Percentiles rank a stretch among this genome's conserved stretches.
Evolutionary conservation across 2,329 filamentous ascomycete species (phyloP).

Genomic region (Chrysoporthe puriensis): DNA sequence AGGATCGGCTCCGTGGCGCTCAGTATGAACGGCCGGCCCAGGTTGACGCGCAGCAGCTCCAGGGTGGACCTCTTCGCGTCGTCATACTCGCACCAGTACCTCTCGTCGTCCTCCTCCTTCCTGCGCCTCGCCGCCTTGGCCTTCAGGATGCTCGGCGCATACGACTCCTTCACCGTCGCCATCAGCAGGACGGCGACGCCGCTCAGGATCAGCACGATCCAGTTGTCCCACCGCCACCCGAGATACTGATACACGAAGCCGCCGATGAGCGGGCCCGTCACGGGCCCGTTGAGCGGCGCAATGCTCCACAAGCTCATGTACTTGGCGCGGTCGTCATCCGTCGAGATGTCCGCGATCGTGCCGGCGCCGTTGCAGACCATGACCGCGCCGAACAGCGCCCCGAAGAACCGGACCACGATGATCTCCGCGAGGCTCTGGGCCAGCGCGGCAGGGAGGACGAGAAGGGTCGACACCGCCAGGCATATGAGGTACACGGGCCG

Average conservation of each 20-base stretch:
- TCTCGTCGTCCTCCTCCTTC: constrained; percentile 69
- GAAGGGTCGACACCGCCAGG: constrained; percentile 63
- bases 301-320: constrained; percentile 83
- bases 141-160: constrained; percentile 71
- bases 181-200: constrained; percentile 65
- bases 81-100: constrained; percentile 83
- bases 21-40: constrained; percentile 78
- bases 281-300: constrained; percentile 79
- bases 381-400: constrained; percentile 57
- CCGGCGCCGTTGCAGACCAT: constrained; percentile 86
- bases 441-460: constrained; percentile 72
- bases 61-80: constrained; percentile 62
- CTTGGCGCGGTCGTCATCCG: constrained; percentile 78
- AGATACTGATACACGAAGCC: constrained; percentile 78
- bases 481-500: constrained; percentile 67
- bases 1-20: constrained; percentile 80
- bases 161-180: constrained; percentile 71
- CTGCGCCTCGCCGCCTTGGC: constrained; percentile 65
- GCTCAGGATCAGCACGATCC: constrained; percentile 75
- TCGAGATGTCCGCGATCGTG: constrained; percentile 80
- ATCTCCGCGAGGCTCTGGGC: constrained; percentile 66
- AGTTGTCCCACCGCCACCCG: constrained; percentile 88
- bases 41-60: constrained; percentile 71
- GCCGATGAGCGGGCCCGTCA: constrained; percentile 67
- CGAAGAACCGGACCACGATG: constrained; percentile 71